These are phyloP conservation scores for Lepidium didymum DNA, from an alignment of 345 rosid genomes.

Conservation along the genomic window DNA sequence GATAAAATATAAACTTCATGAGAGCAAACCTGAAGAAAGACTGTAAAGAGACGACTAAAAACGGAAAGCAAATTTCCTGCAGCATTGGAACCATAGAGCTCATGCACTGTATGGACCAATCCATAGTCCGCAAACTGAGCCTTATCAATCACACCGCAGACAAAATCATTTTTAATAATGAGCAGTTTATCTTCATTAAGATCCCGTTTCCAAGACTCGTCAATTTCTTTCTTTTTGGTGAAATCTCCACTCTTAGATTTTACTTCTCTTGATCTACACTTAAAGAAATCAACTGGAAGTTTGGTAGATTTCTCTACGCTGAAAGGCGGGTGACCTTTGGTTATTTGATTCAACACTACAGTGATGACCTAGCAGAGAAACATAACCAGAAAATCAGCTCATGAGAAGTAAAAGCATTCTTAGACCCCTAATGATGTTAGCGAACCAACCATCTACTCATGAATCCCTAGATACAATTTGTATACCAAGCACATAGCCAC, in stretches of 20 bases:
- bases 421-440: background rate
- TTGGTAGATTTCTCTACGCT: conserved; percentile 73
- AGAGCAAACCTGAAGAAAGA: conserved; percentile 70
- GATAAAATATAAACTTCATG: background rate
- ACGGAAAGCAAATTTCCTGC: conserved; percentile 85
- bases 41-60: conserved; percentile 83
- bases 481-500: background rate
- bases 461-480: background rate
- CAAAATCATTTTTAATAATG: conserved; percentile 56
- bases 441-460: background rate
- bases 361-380: conserved; percentile 51
- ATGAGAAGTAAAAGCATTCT: background rate
- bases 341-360: conserved; percentile 58
- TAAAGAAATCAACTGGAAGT: conserved; percentile 71
- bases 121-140: conserved; percentile 98
- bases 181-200: conserved; percentile 67
- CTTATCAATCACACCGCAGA: conserved; percentile 94
- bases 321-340: conserved; percentile 70
- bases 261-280: conserved; percentile 29
- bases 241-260: conserved; percentile 8
- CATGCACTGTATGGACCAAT: conserved; percentile 90
- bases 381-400: conserved; percentile 5
- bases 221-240: conserved; percentile 16
- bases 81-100: conserved; percentile 79
- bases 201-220: conserved; percentile 26